Evolutionary conservation across 2,329 filamentous ascomycete species (phyloP).

Genomic region (Samsoniella hepiali): DNA sequence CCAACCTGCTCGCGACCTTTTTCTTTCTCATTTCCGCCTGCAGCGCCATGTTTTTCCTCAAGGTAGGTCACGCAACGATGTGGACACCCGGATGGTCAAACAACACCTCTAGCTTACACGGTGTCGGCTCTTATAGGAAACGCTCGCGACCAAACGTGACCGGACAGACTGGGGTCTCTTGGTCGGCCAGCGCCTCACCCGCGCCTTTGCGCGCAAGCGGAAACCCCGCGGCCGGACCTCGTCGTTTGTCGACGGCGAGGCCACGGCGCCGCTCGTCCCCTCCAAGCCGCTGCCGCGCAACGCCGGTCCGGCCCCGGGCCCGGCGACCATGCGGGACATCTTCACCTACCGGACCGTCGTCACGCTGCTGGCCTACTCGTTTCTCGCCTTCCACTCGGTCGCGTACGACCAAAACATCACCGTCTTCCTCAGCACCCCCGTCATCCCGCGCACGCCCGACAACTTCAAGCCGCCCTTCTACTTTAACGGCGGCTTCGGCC

Average conservation of each 20-base stretch:
- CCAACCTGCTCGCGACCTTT: constrained; percentile 72
- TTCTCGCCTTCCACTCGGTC: constrained; percentile 77
- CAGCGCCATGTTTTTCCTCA: constrained; percentile 73
- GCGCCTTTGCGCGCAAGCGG: constrained; percentile 31
- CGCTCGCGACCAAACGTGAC: constrained; percentile 67
- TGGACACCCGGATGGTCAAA: too few relatives aligned
- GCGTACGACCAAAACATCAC: constrained; percentile 85
- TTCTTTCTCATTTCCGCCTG: constrained; percentile 77
- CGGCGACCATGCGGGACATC: constrained; percentile 56
- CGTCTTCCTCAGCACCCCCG: constrained; percentile 79
- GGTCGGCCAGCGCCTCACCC: constrained; percentile 64
- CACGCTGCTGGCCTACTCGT: constrained; percentile 73
- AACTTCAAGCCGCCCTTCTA: constrained; percentile 69
- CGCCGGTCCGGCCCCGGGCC: constrained; percentile 11
- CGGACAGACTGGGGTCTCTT: constrained; percentile 71
- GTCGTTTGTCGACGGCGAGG: constrained; percentile 55
- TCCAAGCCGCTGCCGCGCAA: constrained; percentile 27
- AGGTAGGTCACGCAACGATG: constrained; percentile 41
- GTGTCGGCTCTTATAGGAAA: constrained; percentile 56
- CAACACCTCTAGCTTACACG: background rate
- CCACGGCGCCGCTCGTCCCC: constrained; percentile 53
- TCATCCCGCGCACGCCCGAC: constrained; percentile 53
- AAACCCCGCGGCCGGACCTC: constrained; percentile 5
- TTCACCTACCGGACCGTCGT: constrained; percentile 72
- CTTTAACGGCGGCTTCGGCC: constrained; percentile 78